phyloP scores from a whole-genome alignment of 768 basidiomycete species.

The Kwoniella newhampshirensis region DNA sequence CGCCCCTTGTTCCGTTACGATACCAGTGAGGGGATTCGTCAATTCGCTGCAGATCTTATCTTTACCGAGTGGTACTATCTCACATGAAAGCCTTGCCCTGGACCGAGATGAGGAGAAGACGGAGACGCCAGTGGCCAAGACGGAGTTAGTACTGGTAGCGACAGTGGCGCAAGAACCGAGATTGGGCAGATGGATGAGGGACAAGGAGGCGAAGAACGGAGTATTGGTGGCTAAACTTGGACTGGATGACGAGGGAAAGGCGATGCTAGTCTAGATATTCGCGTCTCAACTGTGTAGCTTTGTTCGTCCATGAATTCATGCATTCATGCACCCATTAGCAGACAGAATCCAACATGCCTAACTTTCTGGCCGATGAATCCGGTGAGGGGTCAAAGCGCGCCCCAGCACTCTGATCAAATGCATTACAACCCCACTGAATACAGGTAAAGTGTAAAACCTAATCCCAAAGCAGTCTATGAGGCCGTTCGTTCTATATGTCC shows the following conservation, averaged over 20 bases:
- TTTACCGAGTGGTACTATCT: slow-evolving; percentile 56
- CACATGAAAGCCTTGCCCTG: slow-evolving; percentile 53
- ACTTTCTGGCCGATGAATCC: too few relatives aligned
- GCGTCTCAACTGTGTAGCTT: too few relatives aligned
- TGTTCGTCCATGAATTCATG: too few relatives aligned
- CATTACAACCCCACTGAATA: too few relatives aligned
- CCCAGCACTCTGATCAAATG: too few relatives aligned
- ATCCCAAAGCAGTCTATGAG: too few relatives aligned
- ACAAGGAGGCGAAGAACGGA: slow-evolving; percentile 73
- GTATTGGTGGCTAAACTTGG: slow-evolving; percentile 61
- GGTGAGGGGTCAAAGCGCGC: too few relatives aligned
- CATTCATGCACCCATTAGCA: too few relatives aligned
- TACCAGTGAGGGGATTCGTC: slow-evolving; percentile 73
- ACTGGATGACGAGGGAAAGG: slow-evolving; percentile 16
- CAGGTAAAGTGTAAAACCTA: too few relatives aligned
- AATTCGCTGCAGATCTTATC: slow-evolving; percentile 84
- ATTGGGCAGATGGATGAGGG: slow-evolving; percentile 79
- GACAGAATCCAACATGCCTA: too few relatives aligned
- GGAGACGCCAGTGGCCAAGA: slow-evolving; percentile 25
- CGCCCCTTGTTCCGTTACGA: slow-evolving; percentile 56
- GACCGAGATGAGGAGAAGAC: slow-evolving; percentile 34
- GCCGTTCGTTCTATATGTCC: too few relatives aligned
- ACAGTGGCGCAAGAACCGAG: slow-evolving; percentile 85
- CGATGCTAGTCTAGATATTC: slow-evolving; percentile 18
- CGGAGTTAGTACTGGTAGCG: slow-evolving; percentile 65